Evolutionary conservation across 306 rosid species (phyloP).

Genomic region (Castanea crenata): DNA sequence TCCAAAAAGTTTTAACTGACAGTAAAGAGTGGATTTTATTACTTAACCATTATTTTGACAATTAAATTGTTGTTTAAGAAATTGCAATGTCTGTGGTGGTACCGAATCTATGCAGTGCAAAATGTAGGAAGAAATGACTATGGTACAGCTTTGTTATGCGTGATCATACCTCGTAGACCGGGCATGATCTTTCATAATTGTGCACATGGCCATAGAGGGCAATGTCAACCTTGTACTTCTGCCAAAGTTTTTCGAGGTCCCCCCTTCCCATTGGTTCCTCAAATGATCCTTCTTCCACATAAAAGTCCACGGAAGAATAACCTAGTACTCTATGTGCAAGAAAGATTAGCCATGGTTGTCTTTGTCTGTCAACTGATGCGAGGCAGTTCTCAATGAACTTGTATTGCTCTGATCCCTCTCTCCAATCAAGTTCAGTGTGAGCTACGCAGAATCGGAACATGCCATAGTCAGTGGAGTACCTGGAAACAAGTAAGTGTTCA

Average conservation of each 20-base stretch:
- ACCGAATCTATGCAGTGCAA: too few relatives aligned
- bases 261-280: constrained; percentile 99
- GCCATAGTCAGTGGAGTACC: constrained; percentile 83
- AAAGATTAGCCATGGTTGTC: constrained; percentile 95
- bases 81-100: too few relatives aligned
- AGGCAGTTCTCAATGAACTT: constrained; percentile 82
- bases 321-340: constrained; percentile 93
- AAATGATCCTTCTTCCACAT: constrained; percentile 81
- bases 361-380: constrained; percentile 81
- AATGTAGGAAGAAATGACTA: too few relatives aligned
- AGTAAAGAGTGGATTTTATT: too few relatives aligned
- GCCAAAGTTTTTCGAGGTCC: constrained; percentile 49
- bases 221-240: too few relatives aligned
- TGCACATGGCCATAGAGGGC: too few relatives aligned
- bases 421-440: constrained; percentile 90
- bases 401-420: constrained; percentile 84
- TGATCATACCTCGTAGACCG: too few relatives aligned
- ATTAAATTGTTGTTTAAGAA: too few relatives aligned
- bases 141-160: too few relatives aligned
- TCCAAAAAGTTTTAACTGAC: too few relatives aligned
- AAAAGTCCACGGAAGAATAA: constrained; percentile 69
- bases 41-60: too few relatives aligned
- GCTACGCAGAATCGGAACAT: constrained; percentile 95
- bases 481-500: background rate
- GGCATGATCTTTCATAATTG: too few relatives aligned